phyloP scores from a whole-genome alignment of 2,329 filamentous ascomycete genomes.

The Pseudogymnoascus sp. region DNA sequence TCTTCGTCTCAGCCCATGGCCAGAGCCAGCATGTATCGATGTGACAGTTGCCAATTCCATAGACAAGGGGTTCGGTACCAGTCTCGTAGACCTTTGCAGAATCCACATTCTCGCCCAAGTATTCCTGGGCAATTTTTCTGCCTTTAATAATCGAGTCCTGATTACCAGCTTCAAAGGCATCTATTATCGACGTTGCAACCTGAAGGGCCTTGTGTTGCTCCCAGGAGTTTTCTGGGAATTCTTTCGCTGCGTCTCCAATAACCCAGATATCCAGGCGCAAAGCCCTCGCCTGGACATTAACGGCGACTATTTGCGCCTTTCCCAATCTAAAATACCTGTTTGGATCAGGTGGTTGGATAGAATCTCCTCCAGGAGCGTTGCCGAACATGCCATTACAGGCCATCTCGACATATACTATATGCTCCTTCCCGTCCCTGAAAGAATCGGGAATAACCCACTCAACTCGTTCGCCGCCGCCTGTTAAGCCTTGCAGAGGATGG shows the following conservation, averaged over 20 bases:
- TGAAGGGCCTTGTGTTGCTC: slow-evolving; percentile 81
- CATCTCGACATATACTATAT: slow-evolving; percentile 94
- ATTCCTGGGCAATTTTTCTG: slow-evolving; percentile 74
- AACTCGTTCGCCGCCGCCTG: slow-evolving; percentile 76
- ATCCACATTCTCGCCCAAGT: slow-evolving; percentile 73
- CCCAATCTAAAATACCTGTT: slow-evolving; percentile 70
- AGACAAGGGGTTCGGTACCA: slow-evolving; percentile 68
- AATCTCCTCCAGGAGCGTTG: slow-evolving; percentile 74
- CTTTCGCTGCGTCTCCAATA: slow-evolving; percentile 81
- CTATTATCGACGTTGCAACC: slow-evolving; percentile 80
- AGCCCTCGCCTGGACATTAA: slow-evolving; percentile 76
- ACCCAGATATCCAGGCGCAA: slow-evolving; percentile 94
- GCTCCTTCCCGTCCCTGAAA: slow-evolving; percentile 77
- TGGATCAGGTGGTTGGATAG: slow-evolving; percentile 81
- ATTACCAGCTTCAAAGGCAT: slow-evolving; percentile 75
- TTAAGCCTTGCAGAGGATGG: slow-evolving; percentile 84
- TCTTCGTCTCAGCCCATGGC: slow-evolving; percentile 96
- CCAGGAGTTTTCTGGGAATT: slow-evolving; percentile 82
- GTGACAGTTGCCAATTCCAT: slow-evolving; percentile 89
- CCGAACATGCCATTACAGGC: slow-evolving; percentile 99
- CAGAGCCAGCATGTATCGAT: slow-evolving; percentile 98
- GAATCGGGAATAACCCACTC: slow-evolving; percentile 84
- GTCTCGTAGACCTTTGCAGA: slow-evolving; percentile 76
- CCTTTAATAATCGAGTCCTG: slow-evolving; percentile 70
- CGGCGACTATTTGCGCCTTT: slow-evolving; percentile 77